Evolutionary conservation across 2,329 filamentous ascomycete species (phyloP), one percentile per base, ranked within the genome.

Genomic region (Magnaporthiopsis poae): DNA sequence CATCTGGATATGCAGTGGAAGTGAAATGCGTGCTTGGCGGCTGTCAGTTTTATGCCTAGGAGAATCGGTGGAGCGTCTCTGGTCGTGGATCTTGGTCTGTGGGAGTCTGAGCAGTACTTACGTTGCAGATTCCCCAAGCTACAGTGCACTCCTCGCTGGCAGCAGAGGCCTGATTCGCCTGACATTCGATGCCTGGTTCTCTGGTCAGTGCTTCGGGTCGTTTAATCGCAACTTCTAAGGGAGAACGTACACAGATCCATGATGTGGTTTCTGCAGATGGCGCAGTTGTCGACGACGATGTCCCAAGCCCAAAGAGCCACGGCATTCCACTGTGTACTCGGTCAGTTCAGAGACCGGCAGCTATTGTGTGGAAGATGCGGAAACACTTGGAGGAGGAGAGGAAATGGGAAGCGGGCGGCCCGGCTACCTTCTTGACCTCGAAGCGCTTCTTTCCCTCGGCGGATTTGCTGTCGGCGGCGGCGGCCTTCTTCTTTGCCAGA

Each of bases 1-100:
- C 95, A 99, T 79, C 95, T 87, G 15, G 95, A 98, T 76, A 99
- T 99, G 82, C 95, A 99, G 81, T 99, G 95, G 81, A 99, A 99
- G 80, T 99, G 95, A 84, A 99, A 99, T 36, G 95, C 95, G 76
- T 99, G 95, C 95, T 99, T 74, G 31, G 31, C 12, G 39, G 15
- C 31, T 59, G 27, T 46, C 27, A 33, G 21, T 59, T 59, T 56
- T 31, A 56, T 31, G 3, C 13, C 35, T 60, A 2, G 25, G 27
- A 46, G 13, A 63, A 46, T 25, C 36, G 35, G 27, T 63, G 62
- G 5, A 35, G 27, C 46, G 25, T 31, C 21, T 25, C 33, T 36
- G 33, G 33, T 15, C 62, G 62, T 2, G 4, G 35, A 35, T 63
- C 62, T 3, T 29, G 46, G 46, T 8, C 3, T 29, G 60, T 9